Percentiles rank a stretch among this genome's conserved stretches.
phyloP scores from a whole-genome alignment of 352 stramenopile genomes.

The Globisporangium lucens region DNA sequence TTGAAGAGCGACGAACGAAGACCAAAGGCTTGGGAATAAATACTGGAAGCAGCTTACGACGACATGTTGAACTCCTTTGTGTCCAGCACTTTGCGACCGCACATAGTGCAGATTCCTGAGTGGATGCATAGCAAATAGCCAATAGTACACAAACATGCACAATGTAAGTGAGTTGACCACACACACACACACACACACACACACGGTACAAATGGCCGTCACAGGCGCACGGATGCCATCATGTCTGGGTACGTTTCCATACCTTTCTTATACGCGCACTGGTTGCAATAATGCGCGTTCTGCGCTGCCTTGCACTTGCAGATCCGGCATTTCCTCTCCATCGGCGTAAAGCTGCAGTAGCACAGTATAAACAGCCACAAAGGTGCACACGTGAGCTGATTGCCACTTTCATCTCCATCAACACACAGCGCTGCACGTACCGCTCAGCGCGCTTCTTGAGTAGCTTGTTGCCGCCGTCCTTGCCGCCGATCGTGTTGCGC shows the following conservation, averaged over 20 bases:
- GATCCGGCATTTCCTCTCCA: conserved; percentile 56
- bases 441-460: conserved; percentile 42
- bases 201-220: neutral
- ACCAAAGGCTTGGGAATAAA: neutral
- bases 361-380: conserved; percentile 3
- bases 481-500: conserved; percentile 51
- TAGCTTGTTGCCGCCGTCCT: conserved; percentile 45
- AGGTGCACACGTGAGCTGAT: neutral
- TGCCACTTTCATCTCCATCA: neutral
- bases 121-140: neutral
- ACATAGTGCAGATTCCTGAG: conserved; percentile 65
- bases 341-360: conserved; percentile 37
- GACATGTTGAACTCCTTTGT: conserved; percentile 73
- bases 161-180: neutral
- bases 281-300: conserved; percentile 66
- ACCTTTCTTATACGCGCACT: conserved; percentile 83
- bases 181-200: neutral
- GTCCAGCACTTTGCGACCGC: conserved; percentile 55
- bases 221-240: neutral
- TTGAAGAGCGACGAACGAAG: too few species aligned
- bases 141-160: too few species aligned
- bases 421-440: conserved; percentile 18
- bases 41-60: conserved; percentile 12
- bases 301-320: conserved; percentile 60
- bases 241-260: neutral